phyloP scores from a whole-genome alignment of 2,329 filamentous ascomycete species.

The Cadophora sp. region DNA sequence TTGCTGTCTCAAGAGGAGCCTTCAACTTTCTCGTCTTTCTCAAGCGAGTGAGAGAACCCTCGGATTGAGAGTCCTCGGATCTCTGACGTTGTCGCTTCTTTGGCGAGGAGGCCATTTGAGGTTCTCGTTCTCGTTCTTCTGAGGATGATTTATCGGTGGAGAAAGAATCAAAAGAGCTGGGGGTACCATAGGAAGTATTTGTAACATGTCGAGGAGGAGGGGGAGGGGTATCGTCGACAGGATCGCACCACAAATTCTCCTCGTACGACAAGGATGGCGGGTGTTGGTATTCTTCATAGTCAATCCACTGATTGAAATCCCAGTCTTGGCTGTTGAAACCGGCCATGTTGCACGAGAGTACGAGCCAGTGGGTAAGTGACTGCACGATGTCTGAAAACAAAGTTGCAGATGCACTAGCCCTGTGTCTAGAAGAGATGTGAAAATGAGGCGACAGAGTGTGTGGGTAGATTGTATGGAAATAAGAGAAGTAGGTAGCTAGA shows the following conservation, averaged over 20 bases:
- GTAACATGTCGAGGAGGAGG: not conserved
- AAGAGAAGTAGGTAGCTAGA: not conserved
- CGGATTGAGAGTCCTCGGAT: conserved; percentile 16
- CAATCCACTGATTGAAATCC: conserved; percentile 4
- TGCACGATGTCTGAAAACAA: not conserved
- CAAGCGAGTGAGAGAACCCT: conserved; percentile 15
- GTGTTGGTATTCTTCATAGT: conserved; percentile 3
- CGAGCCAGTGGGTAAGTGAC: too few species aligned
- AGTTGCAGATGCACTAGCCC: not conserved
- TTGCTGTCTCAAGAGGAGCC: conserved; percentile 23
- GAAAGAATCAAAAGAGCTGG: not conserved
- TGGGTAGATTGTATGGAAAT: not conserved
- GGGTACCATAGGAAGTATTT: not conserved
- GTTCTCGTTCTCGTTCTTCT: not conserved
- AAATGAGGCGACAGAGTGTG: not conserved
- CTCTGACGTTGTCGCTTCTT: conserved; percentile 20
- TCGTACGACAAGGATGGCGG: not conserved
- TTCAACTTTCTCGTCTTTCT: conserved; percentile 27
- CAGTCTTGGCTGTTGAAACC: conserved; percentile 9
- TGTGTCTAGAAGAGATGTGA: not conserved
- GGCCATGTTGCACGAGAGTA: conserved; percentile 5
- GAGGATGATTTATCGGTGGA: not conserved
- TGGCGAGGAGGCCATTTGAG: conserved; percentile 39
- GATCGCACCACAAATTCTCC: not conserved
- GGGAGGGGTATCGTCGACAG: not conserved